Conservation (phyloP, 2,329 filamentous ascomycete species). For the Coniella vitis region DNA sequence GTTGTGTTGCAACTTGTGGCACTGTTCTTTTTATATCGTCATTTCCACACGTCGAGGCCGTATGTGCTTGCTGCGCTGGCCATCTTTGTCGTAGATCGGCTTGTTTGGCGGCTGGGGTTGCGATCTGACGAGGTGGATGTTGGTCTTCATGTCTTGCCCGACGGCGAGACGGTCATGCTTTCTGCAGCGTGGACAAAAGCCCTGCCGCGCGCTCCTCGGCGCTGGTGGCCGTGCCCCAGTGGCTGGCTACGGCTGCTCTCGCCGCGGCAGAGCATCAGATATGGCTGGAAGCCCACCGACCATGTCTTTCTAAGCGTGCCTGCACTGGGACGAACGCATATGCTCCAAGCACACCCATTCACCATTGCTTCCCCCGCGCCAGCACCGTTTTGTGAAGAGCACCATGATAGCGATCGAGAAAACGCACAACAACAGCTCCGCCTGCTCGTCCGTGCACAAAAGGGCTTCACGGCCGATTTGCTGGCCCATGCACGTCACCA, state of each 20-base stretch:
- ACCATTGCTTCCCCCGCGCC: constrained; percentile 53
- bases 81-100: constrained; percentile 52
- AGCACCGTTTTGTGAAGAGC: constrained; percentile 30
- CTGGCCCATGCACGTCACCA: constrained; percentile 39
- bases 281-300: constrained; percentile 55
- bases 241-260: constrained; percentile 4
- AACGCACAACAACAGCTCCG: constrained; percentile 28
- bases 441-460: constrained; percentile 52
- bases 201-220: not conserved
- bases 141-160: constrained; percentile 45
- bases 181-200: constrained; percentile 31
- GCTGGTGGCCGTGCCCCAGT: no score
- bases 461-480: constrained; percentile 52
- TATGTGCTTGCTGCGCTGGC: constrained; percentile 47
- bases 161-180: constrained; percentile 47
- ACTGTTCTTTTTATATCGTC: constrained; percentile 51
- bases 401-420: not conserved
- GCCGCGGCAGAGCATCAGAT: constrained; percentile 29
- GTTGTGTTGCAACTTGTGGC: constrained; percentile 49
- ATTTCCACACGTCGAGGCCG: constrained; percentile 44
- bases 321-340: constrained; percentile 42
- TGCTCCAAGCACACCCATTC: constrained; percentile 58
- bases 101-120: constrained; percentile 48
- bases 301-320: constrained; percentile 59
- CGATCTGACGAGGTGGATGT: constrained; percentile 43